Evolutionary conservation across 2,329 filamentous ascomycete genomes (phyloP).

Genomic region (Xylariomycetidae sp.): DNA sequence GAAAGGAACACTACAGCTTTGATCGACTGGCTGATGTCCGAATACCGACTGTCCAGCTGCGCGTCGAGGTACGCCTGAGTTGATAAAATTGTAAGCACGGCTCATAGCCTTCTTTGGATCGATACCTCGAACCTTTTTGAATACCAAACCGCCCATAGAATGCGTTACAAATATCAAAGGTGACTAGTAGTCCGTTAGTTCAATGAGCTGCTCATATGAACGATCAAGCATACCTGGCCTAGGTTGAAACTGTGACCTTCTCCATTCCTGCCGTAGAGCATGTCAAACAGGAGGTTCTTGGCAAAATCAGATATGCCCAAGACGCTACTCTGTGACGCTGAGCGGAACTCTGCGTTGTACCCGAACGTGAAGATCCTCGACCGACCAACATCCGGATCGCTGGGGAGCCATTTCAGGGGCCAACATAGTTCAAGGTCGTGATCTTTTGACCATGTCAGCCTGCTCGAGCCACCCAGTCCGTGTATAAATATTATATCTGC

Average conservation of each 20-base stretch:
- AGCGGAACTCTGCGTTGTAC: conserved; percentile 7
- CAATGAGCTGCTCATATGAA: too few species aligned
- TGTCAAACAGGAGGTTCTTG: conserved; percentile 7
- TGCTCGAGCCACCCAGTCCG: conserved; percentile 8
- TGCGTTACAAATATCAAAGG: conserved; percentile 8
- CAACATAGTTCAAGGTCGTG: conserved; percentile 7
- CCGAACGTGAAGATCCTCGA: conserved; percentile 6
- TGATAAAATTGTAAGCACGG: background rate
- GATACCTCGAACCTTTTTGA: conserved; percentile 10
- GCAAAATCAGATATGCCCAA: conserved; percentile 6
- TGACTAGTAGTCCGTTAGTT: too few species aligned
- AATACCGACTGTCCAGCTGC: conserved; percentile 4
- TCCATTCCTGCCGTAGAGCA: conserved; percentile 6
- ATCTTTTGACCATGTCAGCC: conserved; percentile 10
- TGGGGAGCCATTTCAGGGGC: conserved; percentile 7
- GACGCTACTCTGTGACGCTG: conserved; percentile 1
- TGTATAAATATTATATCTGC: conserved; percentile 9
- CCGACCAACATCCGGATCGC: conserved; percentile 1
- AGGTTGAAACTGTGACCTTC: conserved; percentile 3
- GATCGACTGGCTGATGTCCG: background rate
- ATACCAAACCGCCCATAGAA: conserved; percentile 12
- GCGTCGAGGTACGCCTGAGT: conserved; percentile 7
- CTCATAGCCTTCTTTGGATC: background rate
- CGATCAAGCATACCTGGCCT: too few species aligned
- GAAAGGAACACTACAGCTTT: conserved; percentile 7